Evolutionary conservation across 1,284 basidiomycete genomes (phyloP), one percentile per base, ranked within the genome.

Genomic region (Entoloma clypeatum): DNA sequence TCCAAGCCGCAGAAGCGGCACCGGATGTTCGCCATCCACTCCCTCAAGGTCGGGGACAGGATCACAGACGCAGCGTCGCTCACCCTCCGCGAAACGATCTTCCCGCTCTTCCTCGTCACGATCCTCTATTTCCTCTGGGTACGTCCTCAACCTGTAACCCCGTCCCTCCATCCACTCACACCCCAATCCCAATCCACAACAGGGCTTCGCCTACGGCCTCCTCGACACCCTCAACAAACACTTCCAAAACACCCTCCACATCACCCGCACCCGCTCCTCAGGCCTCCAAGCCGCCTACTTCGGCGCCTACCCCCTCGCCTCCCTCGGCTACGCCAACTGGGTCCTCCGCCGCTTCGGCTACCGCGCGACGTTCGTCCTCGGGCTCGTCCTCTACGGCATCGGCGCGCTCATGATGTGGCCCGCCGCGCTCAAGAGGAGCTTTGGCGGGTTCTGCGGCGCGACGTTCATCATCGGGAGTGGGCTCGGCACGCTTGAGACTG

Each of bases 201-300:
- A 54, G 84, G 76, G 83, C 0, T 87, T 87, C 58, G 79, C 84
- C 1, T 86, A 87, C 52, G 85, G 85, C 71, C 76, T 92, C 38
- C 81, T 92, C 49, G 90, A 92, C 62, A 88, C 91, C 23, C 71
- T 92, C 43, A 89, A 89, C 64, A 78, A 85, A 40, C 85, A 89
- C 58, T 89, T 90, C 62, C 87, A 87, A 64, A 61, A 57, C 8
- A 76, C 86, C 7, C 83, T 89, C 50, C 69, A 69, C 2, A 85
- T 89, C 59, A 74, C 75, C 31, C 86, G 84, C 54, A 74, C 86
- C 13, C 79, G 91, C 59, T 90, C 86, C 32, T 90, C 91, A 1
- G 76, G 89, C 45, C 73, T 94, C 22, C 91, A 94, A 58, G 75
- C 89, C 6, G 86, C 87, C 3, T 93, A 92, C 64, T 93, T 92